Conservation (phyloP, 805 yeast genomes). For the Metschnikowia continentalis region DNA sequence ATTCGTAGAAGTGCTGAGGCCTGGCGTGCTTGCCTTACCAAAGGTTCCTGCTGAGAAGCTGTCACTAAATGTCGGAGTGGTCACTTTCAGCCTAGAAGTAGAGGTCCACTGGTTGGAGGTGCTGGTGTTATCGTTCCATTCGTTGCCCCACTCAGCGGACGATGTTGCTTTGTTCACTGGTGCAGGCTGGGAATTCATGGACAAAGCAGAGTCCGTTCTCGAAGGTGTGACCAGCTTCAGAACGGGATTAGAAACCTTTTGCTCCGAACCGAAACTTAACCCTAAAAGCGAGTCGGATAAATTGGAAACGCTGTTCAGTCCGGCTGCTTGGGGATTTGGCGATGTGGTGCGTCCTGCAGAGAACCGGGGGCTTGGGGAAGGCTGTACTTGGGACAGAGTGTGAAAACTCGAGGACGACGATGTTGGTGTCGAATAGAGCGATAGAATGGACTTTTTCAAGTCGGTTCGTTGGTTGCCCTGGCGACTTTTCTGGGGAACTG, state of each 20-base stretch:
- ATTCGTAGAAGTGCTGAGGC: background rate
- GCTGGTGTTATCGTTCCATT: conserved; percentile 30
- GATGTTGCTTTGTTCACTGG: background rate
- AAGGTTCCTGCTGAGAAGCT: conserved; percentile 9
- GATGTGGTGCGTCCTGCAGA: background rate
- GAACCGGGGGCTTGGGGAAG: background rate
- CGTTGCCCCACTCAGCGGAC: conserved; percentile 25
- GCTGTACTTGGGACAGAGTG: background rate
- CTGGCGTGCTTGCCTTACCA: conserved; percentile 2
- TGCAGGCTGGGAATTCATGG: background rate
- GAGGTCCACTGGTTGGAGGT: conserved; percentile 12
- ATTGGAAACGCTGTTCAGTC: conserved; percentile 8
- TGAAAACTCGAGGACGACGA: conserved; percentile 40
- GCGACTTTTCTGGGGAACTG: conserved; percentile 12
- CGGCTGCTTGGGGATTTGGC: conserved; percentile 4
- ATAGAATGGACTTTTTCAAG: conserved; percentile 84
- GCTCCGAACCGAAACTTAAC: conserved; percentile 15
- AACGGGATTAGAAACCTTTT: conserved; percentile 4
- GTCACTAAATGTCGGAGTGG: conserved; percentile 4
- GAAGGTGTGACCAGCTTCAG: background rate
- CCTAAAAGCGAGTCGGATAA: conserved; percentile 21
- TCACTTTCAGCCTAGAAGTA: conserved; percentile 1
- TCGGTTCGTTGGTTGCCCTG: conserved; percentile 35
- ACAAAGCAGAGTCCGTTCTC: background rate
- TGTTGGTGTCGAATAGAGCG: conserved; percentile 66